Evolutionary conservation across 257 asterid species (phyloP).

Genomic region (Petunia secreta): DNA sequence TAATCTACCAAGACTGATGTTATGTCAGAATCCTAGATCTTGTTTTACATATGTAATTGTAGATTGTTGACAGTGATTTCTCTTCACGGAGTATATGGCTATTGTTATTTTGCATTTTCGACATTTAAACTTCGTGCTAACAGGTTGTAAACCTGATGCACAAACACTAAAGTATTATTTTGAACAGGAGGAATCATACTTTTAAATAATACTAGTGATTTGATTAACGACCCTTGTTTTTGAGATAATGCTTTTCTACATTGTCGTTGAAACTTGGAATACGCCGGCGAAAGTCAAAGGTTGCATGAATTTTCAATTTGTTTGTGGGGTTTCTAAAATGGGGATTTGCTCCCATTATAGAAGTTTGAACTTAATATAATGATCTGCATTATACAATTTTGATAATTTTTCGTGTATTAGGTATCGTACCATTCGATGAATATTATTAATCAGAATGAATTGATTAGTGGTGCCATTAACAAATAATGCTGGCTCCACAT

Average conservation of each 20-base stretch:
- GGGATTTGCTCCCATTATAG: constrained; percentile 45
- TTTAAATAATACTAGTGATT: background rate
- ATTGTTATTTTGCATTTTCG: constrained; percentile 12
- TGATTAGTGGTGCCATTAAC: constrained; percentile 10
- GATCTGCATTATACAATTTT: constrained; percentile 30
- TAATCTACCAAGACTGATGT: background rate
- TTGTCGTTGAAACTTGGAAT: constrained; percentile 44
- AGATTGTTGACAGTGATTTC: constrained; percentile 36
- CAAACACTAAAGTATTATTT: background rate
- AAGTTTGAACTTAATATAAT: constrained; percentile 43
- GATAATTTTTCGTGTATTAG: constrained; percentile 22
- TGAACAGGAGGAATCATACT: background rate
- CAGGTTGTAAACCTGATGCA: constrained; percentile 11
- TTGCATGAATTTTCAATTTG: constrained; percentile 30
- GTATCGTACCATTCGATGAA: constrained; percentile 21
- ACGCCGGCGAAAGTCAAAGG: constrained; percentile 54
- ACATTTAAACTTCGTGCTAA: background rate
- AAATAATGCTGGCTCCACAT: constrained; percentile 32
- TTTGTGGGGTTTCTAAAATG: constrained; percentile 32
- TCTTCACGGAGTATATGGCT: background rate
- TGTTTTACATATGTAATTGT: background rate
- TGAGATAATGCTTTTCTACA: constrained; percentile 11
- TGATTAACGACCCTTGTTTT: constrained; percentile 1
- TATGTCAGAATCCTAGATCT: background rate
- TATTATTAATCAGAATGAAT: constrained; percentile 32